phyloP scores from a whole-genome alignment of 305 asterid genomes.

The Fraxinus sp. region DNA sequence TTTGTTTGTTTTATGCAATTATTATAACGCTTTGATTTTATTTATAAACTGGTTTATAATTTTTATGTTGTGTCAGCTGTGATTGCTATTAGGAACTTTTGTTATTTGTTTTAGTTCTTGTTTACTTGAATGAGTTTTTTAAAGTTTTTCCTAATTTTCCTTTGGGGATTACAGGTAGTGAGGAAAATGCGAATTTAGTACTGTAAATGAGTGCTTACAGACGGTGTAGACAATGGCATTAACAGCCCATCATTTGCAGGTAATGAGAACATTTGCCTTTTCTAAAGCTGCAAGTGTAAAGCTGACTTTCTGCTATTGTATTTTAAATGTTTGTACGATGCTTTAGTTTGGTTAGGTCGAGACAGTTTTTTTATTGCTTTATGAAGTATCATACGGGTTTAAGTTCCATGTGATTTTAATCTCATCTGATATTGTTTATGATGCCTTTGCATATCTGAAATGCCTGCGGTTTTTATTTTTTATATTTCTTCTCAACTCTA shows the following conservation, averaged over 20 bases:
- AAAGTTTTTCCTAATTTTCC: neutral
- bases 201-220: constrained; percentile 27
- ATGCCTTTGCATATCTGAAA: neutral
- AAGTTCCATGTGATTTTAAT: neutral
- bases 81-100: neutral
- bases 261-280: constrained; percentile 17
- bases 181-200: constrained; percentile 19
- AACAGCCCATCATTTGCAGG: constrained; percentile 40
- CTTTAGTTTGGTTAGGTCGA: neutral
- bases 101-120: neutral
- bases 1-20: neutral
- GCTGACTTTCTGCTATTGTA: neutral
- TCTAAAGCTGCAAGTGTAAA: neutral
- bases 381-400: neutral
- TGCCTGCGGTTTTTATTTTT: neutral
- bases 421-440: neutral
- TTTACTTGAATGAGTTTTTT: neutral
- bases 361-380: neutral
- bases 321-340: neutral
- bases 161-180: constrained; percentile 6
- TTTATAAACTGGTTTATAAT: neutral
- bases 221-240: constrained; percentile 44
- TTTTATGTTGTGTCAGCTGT: neutral
- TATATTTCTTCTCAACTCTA: neutral
- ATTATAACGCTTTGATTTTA: neutral